Conservation (phyloP, 805 yeast species). For the Candida methanosorbosa region DNA sequence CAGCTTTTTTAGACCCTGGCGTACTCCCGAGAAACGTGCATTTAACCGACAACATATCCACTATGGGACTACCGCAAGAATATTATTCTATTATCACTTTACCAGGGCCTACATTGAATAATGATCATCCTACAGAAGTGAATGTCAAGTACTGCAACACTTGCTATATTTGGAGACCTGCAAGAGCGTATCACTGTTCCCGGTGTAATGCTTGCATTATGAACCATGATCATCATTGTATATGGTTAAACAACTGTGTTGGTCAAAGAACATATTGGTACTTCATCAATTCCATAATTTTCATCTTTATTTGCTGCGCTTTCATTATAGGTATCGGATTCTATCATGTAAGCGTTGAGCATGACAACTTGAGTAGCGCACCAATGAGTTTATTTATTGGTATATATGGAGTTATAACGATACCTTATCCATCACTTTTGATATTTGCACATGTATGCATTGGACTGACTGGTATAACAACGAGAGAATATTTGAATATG, state of each 20-base stretch:
- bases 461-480: conserved; percentile 52
- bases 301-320: conserved; percentile 22
- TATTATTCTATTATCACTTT: conserved; percentile 41
- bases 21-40: conserved; percentile 60
- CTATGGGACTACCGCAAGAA: conserved; percentile 42
- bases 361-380: conserved; percentile 13
- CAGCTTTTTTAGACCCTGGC: conserved; percentile 65
- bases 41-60: conserved; percentile 29
- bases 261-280: conserved; percentile 65
- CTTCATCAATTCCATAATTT: conserved; percentile 43
- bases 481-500: conserved; percentile 59
- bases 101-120: conserved; percentile 28
- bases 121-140: conserved; percentile 14
- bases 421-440: conserved; percentile 50
- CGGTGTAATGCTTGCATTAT: conserved; percentile 58
- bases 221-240: conserved; percentile 57
- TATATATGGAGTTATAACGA: conserved; percentile 34
- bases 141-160: conserved; percentile 42
- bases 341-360: conserved; percentile 10
- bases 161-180: conserved; percentile 71
- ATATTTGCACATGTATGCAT: conserved; percentile 46
- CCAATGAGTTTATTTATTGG: conserved; percentile 45
- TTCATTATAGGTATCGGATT: conserved; percentile 23
- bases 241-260: conserved; percentile 65
- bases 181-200: conserved; percentile 68